Percentiles rank a stretch among this genome's conserved stretches.
These are phyloP conservation scores for Alloteropsis semialata DNA, from an alignment of 176 grass and related monocot species.

Conservation along the genomic window DNA sequence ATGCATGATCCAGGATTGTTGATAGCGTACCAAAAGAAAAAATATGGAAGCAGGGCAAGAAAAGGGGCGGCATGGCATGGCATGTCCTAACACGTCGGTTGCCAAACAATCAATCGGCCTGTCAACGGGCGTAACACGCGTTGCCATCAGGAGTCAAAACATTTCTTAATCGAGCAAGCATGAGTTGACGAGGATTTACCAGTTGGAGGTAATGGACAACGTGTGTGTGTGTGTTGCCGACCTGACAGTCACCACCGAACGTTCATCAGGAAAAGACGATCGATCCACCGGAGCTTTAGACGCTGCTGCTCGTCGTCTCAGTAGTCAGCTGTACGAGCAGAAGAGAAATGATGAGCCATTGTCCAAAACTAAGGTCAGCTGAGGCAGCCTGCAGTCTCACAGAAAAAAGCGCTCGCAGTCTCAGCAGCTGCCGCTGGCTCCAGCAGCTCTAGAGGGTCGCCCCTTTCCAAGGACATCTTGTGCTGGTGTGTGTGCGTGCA, in stretches of 20 bases:
- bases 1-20: background rate
- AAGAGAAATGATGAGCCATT: conserved; percentile 8
- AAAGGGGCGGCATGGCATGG: conserved; percentile 32
- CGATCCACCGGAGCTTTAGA: background rate
- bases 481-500: conserved; percentile 5
- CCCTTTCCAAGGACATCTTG: conserved; percentile 24
- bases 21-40: background rate
- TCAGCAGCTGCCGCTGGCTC: background rate
- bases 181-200: background rate
- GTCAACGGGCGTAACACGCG: background rate
- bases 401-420: conserved; percentile 11
- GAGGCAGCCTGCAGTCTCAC: background rate
- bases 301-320: conserved; percentile 2
- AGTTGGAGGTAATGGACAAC: background rate
- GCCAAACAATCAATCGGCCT: background rate
- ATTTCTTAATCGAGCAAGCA: conserved; percentile 39
- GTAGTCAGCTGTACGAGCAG: conserved; percentile 16
- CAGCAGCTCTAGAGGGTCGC: conserved; percentile 30
- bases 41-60: background rate
- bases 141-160: background rate
- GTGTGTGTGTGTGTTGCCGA: background rate
- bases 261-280: conserved; percentile 14
- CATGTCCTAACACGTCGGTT: conserved; percentile 34
- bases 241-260: conserved; percentile 24
- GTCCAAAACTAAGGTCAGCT: conserved; percentile 43